Conservation (phyloP, 192 early-diverging fungal species). For the Rhizoclosmatium sp. region DNA sequence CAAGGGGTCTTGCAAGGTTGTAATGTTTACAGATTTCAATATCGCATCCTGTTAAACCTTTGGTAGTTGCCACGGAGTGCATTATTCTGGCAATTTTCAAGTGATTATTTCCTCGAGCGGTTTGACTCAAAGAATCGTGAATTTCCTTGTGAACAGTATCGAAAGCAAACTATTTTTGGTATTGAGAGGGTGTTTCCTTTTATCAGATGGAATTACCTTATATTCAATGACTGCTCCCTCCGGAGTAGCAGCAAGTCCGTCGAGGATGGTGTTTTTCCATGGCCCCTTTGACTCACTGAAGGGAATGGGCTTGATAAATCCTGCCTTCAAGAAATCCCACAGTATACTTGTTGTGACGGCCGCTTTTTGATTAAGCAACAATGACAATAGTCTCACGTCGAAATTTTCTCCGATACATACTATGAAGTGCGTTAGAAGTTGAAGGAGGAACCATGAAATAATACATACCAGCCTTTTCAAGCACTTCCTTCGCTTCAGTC, state of each 20-base stretch:
- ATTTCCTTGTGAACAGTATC: constrained; percentile 18
- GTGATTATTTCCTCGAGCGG: constrained; percentile 13
- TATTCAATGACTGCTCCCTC: constrained; percentile 30
- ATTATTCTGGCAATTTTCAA: constrained; percentile 48
- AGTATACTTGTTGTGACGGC: constrained; percentile 16
- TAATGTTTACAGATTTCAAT: constrained; percentile 48
- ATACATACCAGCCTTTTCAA: constrained; percentile 52
- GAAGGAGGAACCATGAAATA: neutral
- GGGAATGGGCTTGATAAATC: constrained; percentile 33
- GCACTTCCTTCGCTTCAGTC: constrained; percentile 36
- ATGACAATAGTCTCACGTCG: constrained; percentile 29
- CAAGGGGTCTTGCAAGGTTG: constrained; percentile 37
- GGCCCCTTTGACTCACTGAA: constrained; percentile 22
- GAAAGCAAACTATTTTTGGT: constrained; percentile 17
- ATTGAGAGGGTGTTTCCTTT: too few relatives aligned
- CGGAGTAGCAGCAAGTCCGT: constrained; percentile 25
- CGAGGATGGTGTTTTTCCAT: constrained; percentile 7
- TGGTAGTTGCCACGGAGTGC: constrained; percentile 12
- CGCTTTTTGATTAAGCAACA: constrained; percentile 28
- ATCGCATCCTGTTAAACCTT: constrained; percentile 35
- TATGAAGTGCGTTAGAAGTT: neutral
- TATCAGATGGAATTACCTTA: constrained; percentile 9
- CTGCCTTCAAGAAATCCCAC: constrained; percentile 36
- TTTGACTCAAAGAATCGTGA: constrained; percentile 3
- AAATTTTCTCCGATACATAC: constrained; percentile 31